Base-by-base conservation (phyloP, 129 eudicot genomes). In the Escallonia rubra region DNA sequence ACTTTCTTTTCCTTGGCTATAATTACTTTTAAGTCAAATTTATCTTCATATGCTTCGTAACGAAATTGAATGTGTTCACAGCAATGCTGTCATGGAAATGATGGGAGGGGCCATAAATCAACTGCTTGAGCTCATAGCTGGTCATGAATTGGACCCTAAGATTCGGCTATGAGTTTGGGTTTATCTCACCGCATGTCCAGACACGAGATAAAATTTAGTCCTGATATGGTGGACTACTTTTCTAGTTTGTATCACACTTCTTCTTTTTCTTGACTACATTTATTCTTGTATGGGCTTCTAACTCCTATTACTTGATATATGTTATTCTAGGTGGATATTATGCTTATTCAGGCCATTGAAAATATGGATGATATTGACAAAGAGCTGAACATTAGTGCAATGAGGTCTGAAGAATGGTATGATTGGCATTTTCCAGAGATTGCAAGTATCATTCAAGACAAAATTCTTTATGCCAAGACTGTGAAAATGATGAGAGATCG, bases 371-470 rank as follows among this genome's bases (percentile, higher is more conserved):
- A 91, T 77, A 92, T 91, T 73, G 97, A 91, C 73, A 91, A 91
- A 70, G 97, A 91, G 73, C 83, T 91, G 55, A 91, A 91, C 68
- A 91, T 96, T 2, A 87, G 85, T 68, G 97, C 96, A 42, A 91
- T 91, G 97, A 91, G 97, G 71, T 96, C 87, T 13, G 76, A 93
- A 40, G 97, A 91, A 83, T 91, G 97, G 97, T 91, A 91, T 65
- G 96, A 93, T 59, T 91, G 96, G 97, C 97, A 91, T 81, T 91
- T 91, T 68, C 97, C 97, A 0, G 91, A 87, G 78, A 92, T 87
- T 66, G 89, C 92, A 57, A 90, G 87, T 75, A 82, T 87, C 40
- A 78, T 90, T 11, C 81, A 73, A 65, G 97, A 90, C 60, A 90
- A 90, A 57, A 90, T 90, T 47, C 79, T 74, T 42, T 90, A 90